Percentiles rank a stretch among this genome's conserved stretches.
Conservation (phyloP, 441 rosid species). For the Euphorbia celastroides region DNA sequence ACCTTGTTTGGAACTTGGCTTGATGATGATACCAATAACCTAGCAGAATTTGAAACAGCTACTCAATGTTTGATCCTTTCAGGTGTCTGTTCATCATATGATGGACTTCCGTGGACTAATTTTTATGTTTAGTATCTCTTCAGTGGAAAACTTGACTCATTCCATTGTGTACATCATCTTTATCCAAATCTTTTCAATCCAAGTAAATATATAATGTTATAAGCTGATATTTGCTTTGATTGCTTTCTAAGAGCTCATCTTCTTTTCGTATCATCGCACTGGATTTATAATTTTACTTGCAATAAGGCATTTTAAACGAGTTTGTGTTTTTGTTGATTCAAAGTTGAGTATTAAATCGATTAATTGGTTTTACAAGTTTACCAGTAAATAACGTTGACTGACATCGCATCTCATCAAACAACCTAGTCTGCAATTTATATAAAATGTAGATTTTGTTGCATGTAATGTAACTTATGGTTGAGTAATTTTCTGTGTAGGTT, state of each 20-base stretch:
- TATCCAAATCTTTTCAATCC: background rate
- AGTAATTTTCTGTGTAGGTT: slow-evolving; percentile 39
- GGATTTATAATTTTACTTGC: background rate
- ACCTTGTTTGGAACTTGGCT: slow-evolving; percentile 1
- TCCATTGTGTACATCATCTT: background rate
- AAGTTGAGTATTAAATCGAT: background rate
- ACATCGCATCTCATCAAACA: slow-evolving; percentile 2
- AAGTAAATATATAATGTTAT: background rate
- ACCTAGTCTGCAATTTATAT: background rate
- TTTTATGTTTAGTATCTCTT: background rate
- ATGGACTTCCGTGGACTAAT: too few species aligned
- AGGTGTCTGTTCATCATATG: background rate
- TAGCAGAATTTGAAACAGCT: background rate
- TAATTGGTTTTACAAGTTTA: background rate
- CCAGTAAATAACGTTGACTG: background rate
- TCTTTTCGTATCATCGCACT: background rate
- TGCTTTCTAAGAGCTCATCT: background rate
- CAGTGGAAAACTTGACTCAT: background rate
- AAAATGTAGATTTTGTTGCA: background rate
- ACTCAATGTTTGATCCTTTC: background rate
- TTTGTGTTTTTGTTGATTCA: background rate
- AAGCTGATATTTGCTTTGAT: background rate
- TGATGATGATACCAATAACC: background rate
- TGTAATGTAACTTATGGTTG: background rate
- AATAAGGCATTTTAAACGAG: background rate